Conservation (phyloP, 2,329 filamentous ascomycete genomes). For the Alternaria sp. region DNA sequence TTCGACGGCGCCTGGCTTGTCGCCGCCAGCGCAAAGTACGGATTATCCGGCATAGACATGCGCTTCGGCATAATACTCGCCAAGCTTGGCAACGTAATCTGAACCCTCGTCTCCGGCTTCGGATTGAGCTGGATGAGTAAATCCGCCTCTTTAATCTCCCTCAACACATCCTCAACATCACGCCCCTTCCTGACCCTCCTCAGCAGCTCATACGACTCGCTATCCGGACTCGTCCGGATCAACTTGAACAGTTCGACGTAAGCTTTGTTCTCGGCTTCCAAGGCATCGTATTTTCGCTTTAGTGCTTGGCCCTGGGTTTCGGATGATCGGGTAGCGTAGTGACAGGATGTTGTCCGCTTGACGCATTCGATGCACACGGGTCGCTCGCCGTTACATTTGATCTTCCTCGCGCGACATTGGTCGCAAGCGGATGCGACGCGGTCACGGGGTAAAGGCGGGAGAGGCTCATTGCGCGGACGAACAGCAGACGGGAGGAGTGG, state of each 20-base stretch:
- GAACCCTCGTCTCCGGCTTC: conserved; percentile 7
- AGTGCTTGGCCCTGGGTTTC: conserved; percentile 15
- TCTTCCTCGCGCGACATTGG: conserved; percentile 10
- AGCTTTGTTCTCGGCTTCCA: conserved; percentile 15
- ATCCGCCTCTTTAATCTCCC: conserved; percentile 20
- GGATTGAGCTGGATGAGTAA: conserved; percentile 18
- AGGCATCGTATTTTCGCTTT: conserved; percentile 17
- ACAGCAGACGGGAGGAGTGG: conserved; percentile 10
- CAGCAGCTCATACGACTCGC: conserved; percentile 17
- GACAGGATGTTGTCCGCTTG: conserved; percentile 7
- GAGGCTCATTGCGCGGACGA: conserved; percentile 6
- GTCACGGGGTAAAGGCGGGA: conserved; percentile 2
- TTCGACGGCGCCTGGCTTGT: neutral
- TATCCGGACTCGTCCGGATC: conserved; percentile 14
- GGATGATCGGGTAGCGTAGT: conserved; percentile 5
- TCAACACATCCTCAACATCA: conserved; percentile 15
- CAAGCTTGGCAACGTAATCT: neutral
- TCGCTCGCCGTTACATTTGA: conserved; percentile 12
- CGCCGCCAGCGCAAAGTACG: neutral
- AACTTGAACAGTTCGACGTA: conserved; percentile 21
- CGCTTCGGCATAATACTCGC: neutral
- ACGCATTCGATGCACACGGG: conserved; percentile 7
- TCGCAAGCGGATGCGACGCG: conserved; percentile 15
- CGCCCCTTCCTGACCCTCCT: conserved; percentile 20
- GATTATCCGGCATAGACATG: neutral